Percentiles rank a stretch among this genome's conserved stretches.
phyloP scores from a whole-genome alignment of 768 basidiomycete species.

The Termitomyces sp. region DNA sequence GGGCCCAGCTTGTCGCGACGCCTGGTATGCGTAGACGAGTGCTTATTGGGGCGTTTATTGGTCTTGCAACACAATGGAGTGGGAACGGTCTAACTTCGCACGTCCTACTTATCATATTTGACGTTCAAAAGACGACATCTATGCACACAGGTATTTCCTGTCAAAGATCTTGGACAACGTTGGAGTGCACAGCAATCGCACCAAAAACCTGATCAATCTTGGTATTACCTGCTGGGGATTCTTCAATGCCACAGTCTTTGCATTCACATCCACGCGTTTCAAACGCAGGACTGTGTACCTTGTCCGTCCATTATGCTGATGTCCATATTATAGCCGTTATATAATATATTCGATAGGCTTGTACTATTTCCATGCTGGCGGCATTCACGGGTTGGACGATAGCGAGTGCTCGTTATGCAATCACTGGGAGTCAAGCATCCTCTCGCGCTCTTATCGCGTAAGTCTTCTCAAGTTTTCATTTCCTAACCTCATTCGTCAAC shows the following conservation, averaged over 20 bases:
- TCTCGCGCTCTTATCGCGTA: constrained; percentile 48
- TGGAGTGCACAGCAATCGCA: constrained; percentile 43
- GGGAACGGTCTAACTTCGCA: constrained; percentile 57
- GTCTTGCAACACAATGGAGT: constrained; percentile 58
- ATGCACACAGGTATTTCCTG: constrained; percentile 41
- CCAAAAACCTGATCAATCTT: constrained; percentile 53
- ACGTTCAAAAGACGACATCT: background rate
- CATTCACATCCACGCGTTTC: constrained; percentile 44
- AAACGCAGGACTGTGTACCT: constrained; percentile 44
- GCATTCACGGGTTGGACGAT: constrained; percentile 54
- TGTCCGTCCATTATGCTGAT: constrained; percentile 22
- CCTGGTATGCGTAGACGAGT: constrained; percentile 48
- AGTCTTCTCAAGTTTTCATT: constrained; percentile 4
- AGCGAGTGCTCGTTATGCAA: constrained; percentile 41
- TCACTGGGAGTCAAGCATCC: constrained; percentile 34
- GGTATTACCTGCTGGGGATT: constrained; percentile 51
- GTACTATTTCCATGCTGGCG: constrained; percentile 39
- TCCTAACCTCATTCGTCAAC: background rate
- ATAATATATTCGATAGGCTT: constrained; percentile 24
- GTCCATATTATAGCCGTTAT: background rate
- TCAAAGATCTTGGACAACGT: constrained; percentile 49
- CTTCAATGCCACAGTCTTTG: constrained; percentile 45
- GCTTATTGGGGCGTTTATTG: constrained; percentile 43
- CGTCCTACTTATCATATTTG: background rate
- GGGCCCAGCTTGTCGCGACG: constrained; percentile 39